Conservation (phyloP, 345 rosid genomes). For the Angophora floribunda region DNA sequence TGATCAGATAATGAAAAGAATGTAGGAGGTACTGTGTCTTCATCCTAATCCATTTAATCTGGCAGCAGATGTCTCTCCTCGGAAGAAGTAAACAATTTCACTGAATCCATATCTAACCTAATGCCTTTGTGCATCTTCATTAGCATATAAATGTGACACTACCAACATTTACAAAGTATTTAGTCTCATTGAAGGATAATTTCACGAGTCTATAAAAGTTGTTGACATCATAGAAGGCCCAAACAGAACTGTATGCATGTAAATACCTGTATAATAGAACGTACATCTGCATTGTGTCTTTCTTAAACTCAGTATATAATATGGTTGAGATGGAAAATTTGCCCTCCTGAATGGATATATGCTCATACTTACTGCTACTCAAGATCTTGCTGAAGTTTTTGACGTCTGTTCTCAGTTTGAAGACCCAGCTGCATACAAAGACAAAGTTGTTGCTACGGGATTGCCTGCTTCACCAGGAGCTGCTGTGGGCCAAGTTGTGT, state of each 20-base stretch:
- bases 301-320: background rate
- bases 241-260: background rate
- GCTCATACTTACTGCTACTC: background rate
- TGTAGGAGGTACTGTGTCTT: background rate
- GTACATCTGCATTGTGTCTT: background rate
- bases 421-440: slow-evolving; percentile 73
- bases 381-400: background rate
- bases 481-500: slow-evolving; percentile 84
- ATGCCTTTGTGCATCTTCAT: background rate
- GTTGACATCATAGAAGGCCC: background rate
- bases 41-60: background rate
- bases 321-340: background rate
- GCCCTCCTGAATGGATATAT: background rate
- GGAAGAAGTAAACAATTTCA: background rate
- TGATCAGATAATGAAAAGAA: background rate
- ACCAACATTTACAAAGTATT: background rate
- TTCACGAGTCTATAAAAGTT: background rate
- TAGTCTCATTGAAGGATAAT: background rate
- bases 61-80: background rate
- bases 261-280: background rate
- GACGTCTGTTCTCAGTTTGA: slow-evolving; percentile 39
- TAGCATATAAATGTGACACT: background rate
- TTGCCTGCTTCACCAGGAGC: slow-evolving; percentile 99
- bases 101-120: background rate
- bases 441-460: slow-evolving; percentile 67